These are phyloP conservation scores for Platanus orientalis DNA, from an alignment of 164 flowering plant genomes.

Conservation along the genomic window DNA sequence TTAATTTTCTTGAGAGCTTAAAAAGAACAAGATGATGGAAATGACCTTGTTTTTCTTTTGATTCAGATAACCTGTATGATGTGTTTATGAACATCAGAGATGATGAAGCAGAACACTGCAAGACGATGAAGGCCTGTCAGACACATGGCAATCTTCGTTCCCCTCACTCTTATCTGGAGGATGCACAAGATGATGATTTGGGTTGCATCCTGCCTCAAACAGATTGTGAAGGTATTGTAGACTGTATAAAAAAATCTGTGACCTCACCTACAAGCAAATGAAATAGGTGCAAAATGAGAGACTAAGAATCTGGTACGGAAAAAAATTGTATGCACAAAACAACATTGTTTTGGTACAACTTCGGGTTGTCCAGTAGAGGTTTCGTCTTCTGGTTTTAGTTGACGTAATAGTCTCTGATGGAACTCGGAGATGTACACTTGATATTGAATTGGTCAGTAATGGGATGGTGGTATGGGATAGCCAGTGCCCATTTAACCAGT, in stretches of 20 bases:
- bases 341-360: no score
- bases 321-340: no score
- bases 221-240: conserved; percentile 81
- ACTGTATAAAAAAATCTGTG: conserved; percentile 71
- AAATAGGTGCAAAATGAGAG: no score
- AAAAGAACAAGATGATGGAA: not conserved
- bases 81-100: conserved; percentile 86
- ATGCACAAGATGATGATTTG: conserved; percentile 39
- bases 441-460: no score
- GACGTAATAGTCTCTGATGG: no score
- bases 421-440: no score
- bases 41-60: conserved; percentile 2
- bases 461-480: no score
- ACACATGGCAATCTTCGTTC: conserved; percentile 81
- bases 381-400: no score
- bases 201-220: conserved; percentile 38
- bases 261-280: conserved; percentile 11
- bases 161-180: conserved; percentile 62
- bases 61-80: conserved; percentile 80
- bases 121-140: conserved; percentile 97
- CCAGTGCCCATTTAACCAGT: no score
- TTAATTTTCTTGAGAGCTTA: no score
- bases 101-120: conserved; percentile 96
- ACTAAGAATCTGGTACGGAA: no score
- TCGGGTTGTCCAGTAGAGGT: no score